Evolutionary conservation across 768 basidiomycete genomes (phyloP).

Genomic region (Lepiota brunneoincarnata): DNA sequence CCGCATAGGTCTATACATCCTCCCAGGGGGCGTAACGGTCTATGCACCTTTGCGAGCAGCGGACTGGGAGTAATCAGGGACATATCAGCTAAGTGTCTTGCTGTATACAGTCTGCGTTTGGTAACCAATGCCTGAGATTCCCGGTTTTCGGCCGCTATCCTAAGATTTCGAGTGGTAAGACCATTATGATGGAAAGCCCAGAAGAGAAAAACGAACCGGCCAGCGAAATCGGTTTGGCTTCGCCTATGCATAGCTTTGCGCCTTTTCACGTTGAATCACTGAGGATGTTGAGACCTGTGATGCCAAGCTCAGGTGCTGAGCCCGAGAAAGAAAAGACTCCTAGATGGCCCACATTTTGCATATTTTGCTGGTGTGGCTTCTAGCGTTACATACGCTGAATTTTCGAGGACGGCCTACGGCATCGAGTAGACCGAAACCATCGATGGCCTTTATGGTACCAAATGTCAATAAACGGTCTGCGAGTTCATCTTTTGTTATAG

Average conservation of each 20-base stretch:
- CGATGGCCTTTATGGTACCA: constrained; percentile 64
- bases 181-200: neutral
- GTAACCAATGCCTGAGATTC: constrained; percentile 15
- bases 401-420: constrained; percentile 64
- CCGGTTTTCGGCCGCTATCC: constrained; percentile 25
- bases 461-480: constrained; percentile 57
- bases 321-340: neutral
- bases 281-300: too few species aligned
- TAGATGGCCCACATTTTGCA: constrained; percentile 53
- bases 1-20: constrained; percentile 61
- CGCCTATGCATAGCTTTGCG: constrained; percentile 77
- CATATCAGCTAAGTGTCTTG: constrained; percentile 58
- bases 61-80: constrained; percentile 58
- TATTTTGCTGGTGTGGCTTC: constrained; percentile 59
- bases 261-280: constrained; percentile 91
- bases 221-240: constrained; percentile 73
- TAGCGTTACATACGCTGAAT: constrained; percentile 73
- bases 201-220: constrained; percentile 49
- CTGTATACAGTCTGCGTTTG: constrained; percentile 35
- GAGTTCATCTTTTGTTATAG: constrained; percentile 39
- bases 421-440: constrained; percentile 66
- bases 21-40: constrained; percentile 65
- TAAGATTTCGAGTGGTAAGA: constrained; percentile 12
- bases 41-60: constrained; percentile 55
- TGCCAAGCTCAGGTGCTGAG: too few species aligned